Base-by-base conservation (phyloP, 1,284 basidiomycete genomes). In the Salmacisia buchloeana region DNA sequence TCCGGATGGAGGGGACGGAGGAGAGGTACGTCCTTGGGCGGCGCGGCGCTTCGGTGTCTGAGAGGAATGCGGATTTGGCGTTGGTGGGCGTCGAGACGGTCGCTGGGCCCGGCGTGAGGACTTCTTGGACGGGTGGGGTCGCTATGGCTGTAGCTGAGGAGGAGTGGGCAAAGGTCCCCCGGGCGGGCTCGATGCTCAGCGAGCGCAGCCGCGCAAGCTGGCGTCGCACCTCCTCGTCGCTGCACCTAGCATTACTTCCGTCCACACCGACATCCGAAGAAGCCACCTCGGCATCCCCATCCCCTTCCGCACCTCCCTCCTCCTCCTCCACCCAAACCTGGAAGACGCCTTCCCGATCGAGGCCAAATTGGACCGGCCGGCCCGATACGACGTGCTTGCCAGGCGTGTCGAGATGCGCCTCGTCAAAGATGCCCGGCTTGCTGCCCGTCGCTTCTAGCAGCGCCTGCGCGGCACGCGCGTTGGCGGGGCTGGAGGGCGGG, bases 1-100 rank as follows among this genome's bases (percentile, higher is more conserved):
- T 94, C 69, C 89, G 85, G 58, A 97, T 89, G 46, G 85, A 87
- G 1, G 94, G 94, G 2, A 98, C 85, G 63, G 87, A 84, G 76
- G 89, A 92, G 0, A 89, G 78, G 0, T 91, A 89, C 33, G 39
- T 62, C 13, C 45, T n/a, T n/a, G n/a, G n/a, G n/a, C n/a, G n/a
- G n/a, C n/a, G n/a, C n/a, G n/a, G n/a, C n/a, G n/a, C n/a, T n/a
- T n/a, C n/a, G n/a, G n/a, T n/a, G n/a, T n/a, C n/a, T n/a, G n/a
- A n/a, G n/a, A n/a, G n/a, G n/a, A n/a, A n/a, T n/a, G 18, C 34
- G 39, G 31, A 29, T 25, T 58, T 52, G 23, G 31, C n/a, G 31
- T 21, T 52, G 23, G 25, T 7, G 35, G 35, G 43, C 7, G 43
- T 6, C n/a, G 15, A 10, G 18, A 46, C 7, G 18, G 7, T 25